Conservation (phyloP, 2,329 filamentous ascomycete genomes). For the Ascochyta clinopodiicola region DNA sequence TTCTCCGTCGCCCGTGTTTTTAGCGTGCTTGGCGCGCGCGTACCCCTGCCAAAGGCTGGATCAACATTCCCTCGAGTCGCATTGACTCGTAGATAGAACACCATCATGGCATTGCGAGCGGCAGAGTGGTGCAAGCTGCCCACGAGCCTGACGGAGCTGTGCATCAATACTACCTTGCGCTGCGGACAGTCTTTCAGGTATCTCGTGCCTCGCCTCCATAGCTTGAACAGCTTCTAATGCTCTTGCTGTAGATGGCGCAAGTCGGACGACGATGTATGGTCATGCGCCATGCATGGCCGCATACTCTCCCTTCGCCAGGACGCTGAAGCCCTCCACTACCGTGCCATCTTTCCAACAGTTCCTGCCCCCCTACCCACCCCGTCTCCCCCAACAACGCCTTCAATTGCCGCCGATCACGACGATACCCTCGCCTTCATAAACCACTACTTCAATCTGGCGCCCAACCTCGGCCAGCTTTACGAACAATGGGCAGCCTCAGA, state of each 20-base stretch:
- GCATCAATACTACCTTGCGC: constrained; percentile 90
- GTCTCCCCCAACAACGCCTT: constrained; percentile 27
- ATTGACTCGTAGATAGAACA: not conserved
- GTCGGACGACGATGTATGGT: constrained; percentile 81
- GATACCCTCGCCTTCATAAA: constrained; percentile 77
- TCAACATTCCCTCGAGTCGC: not conserved
- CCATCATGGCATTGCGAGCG: constrained; percentile 56
- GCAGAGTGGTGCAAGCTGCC: constrained; percentile 88
- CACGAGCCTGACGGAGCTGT: constrained; percentile 81
- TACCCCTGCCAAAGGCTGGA: not conserved
- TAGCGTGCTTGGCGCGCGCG: constrained; percentile 8
- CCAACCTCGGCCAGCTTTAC: constrained; percentile 80
- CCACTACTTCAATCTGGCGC: constrained; percentile 85
- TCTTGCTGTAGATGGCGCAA: constrained; percentile 78
- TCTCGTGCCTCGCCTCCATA: not conserved
- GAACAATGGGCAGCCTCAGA: constrained; percentile 86
- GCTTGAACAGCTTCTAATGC: constrained; percentile 9
- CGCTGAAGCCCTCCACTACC: constrained; percentile 77
- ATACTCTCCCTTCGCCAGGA: constrained; percentile 88
- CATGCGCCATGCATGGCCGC: constrained; percentile 83
- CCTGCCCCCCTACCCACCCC: constrained; percentile 42
- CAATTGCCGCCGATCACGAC: constrained; percentile 56
- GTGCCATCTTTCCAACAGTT: constrained; percentile 63
- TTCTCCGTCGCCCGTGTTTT: constrained; percentile 1
- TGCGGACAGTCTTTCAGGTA: constrained; percentile 92